These are phyloP conservation scores for Solanum neorickii DNA, from an alignment of 257 asterid genomes.

Conservation along the genomic window DNA sequence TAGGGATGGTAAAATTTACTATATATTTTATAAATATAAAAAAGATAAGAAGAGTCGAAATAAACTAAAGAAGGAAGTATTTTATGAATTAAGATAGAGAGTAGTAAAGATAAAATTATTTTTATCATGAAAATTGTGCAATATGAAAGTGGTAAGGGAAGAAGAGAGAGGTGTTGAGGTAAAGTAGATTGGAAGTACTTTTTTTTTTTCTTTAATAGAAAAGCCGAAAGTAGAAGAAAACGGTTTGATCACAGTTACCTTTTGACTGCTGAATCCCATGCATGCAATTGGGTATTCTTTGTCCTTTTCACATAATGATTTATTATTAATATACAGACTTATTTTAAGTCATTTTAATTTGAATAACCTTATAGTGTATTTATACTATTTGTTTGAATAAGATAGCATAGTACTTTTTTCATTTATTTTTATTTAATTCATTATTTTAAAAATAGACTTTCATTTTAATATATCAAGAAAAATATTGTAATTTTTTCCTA, in stretches of 20 bases:
- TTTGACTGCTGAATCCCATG: conserved; percentile 1
- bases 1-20: not conserved
- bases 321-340: not conserved
- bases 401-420: not conserved
- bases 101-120: not conserved
- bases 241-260: not conserved
- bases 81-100: not conserved
- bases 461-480: not conserved
- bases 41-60: not conserved
- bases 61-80: not conserved
- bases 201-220: not conserved
- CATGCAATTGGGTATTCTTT: not conserved
- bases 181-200: not conserved
- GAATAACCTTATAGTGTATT: not conserved
- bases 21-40: not conserved
- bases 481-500: no score
- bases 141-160: not conserved
- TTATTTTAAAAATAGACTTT: not conserved
- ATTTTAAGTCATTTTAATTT: not conserved
- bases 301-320: not conserved
- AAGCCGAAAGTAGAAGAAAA: not conserved
- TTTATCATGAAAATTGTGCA: not conserved
- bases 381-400: not conserved
- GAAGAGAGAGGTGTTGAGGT: not conserved
- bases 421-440: not conserved